A percentile compares a stretch with the other conserved stretches of the same genome.
Evolutionary conservation across 2,329 filamentous ascomycete genomes (phyloP).

Genomic region (Fusarium longipes): DNA sequence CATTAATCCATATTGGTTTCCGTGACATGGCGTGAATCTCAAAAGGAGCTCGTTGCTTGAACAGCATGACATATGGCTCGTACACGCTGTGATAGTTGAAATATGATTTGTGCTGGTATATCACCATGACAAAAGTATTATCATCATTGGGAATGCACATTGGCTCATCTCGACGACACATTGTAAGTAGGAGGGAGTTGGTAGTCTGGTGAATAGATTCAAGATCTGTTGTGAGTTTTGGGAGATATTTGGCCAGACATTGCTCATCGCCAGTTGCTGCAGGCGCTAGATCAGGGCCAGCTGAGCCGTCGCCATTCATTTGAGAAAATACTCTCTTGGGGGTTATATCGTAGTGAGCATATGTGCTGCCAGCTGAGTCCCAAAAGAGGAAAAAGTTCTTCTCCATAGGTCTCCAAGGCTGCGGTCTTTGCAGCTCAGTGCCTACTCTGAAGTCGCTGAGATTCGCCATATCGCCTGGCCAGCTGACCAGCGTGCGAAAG

Average conservation of each 20-base stretch:
- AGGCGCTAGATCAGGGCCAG: conserved; percentile 59
- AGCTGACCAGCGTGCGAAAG: conserved; percentile 61
- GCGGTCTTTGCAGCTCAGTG: conserved; percentile 64
- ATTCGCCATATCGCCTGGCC: conserved; percentile 48
- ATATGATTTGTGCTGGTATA: conserved; percentile 67
- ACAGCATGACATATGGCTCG: conserved; percentile 66
- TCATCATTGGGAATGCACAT: conserved; percentile 54
- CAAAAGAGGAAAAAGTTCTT: conserved; percentile 74
- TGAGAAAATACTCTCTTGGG: conserved; percentile 63
- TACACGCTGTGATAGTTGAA: conserved; percentile 62
- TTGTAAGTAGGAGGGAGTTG: conserved; percentile 66
- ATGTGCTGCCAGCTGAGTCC: conserved; percentile 59
- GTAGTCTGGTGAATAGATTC: conserved; percentile 69
- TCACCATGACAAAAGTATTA: conserved; percentile 66
- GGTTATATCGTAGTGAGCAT: conserved; percentile 64
- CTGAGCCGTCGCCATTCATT: conserved; percentile 58
- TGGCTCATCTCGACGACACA: conserved; percentile 61
- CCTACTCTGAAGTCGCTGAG: conserved; percentile 54
- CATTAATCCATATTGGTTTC: conserved; percentile 67
- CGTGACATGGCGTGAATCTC: conserved; percentile 61
- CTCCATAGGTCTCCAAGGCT: conserved; percentile 59
- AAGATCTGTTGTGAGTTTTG: conserved; percentile 48
- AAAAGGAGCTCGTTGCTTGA: conserved; percentile 61
- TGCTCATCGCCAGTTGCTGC: conserved; percentile 53
- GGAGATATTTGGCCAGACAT: conserved; percentile 61